Evolutionary conservation across 139 green algal species (phyloP).

Genomic region (Chlorella sp.): DNA sequence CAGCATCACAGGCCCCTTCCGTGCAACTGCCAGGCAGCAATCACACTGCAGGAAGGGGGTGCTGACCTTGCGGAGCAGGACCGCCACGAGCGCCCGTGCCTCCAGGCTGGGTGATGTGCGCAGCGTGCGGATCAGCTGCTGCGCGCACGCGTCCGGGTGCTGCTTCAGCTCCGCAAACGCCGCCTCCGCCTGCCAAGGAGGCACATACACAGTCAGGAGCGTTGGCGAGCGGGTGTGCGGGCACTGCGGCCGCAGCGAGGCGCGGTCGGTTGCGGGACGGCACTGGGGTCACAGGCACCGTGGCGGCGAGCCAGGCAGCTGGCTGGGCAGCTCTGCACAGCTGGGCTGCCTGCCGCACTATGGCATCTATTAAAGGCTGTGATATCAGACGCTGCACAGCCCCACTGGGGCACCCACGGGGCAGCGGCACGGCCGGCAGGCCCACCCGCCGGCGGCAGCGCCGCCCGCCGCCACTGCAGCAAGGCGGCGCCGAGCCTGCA

Average conservation of each 20-base stretch:
- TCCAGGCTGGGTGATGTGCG: conserved; percentile 56
- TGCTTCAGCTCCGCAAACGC: conserved; percentile 56
- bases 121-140: conserved; percentile 58
- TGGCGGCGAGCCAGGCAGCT: neutral
- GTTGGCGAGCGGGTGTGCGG: neutral
- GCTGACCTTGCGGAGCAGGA: conserved; percentile 82
- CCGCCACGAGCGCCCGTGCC: conserved; percentile 71
- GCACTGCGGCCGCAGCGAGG: too few species aligned
- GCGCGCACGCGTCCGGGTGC: conserved; percentile 66
- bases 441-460: neutral
- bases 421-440: neutral
- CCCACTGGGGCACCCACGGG: too few species aligned
- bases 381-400: neutral
- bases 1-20: too few species aligned
- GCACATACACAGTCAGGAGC: neutral
- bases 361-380: too few species aligned
- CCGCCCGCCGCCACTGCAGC: neutral
- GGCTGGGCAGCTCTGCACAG: neutral
- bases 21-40: too few species aligned
- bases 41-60: too few species aligned
- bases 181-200: conserved; percentile 20
- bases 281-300: neutral
- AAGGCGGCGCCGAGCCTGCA: neutral
- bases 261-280: neutral
- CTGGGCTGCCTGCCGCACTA: too few species aligned